phyloP scores from a whole-genome alignment of 306 rosid species.

The Crotalaria pallida region DNA sequence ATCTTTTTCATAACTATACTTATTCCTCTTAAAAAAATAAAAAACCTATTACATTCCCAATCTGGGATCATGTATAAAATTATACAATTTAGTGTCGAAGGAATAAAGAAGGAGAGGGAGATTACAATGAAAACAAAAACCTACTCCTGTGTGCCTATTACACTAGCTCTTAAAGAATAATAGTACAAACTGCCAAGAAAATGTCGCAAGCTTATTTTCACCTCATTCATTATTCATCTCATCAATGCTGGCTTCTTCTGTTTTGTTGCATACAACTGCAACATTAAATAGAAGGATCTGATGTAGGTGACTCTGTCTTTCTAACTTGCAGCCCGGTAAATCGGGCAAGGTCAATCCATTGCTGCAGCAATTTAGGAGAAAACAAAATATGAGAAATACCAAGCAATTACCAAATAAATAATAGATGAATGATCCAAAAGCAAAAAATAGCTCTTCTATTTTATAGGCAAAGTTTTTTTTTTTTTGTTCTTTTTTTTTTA shows the following conservation, averaged over 20 bases:
- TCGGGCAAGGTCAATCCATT: constrained; percentile 95
- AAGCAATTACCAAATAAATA: neutral
- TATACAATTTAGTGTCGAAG: constrained; percentile 5
- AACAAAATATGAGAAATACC: constrained; percentile 4
- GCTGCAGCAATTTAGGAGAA: constrained; percentile 50
- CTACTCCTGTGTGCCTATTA: constrained; percentile 17
- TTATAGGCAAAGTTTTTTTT: too few relatives aligned
- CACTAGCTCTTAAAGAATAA: constrained; percentile 27
- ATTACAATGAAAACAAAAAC: constrained; percentile 9
- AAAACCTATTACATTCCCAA: neutral
- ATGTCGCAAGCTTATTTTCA: constrained; percentile 10
- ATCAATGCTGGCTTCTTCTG: constrained; percentile 58
- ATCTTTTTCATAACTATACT: neutral
- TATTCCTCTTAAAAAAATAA: neutral
- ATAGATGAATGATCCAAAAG: neutral
- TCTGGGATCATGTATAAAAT: neutral
- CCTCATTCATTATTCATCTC: constrained; percentile 56
- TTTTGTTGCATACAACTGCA: constrained; percentile 53
- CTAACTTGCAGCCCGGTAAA: constrained; percentile 70
- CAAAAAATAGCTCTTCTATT: neutral
- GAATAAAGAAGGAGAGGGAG: neutral
- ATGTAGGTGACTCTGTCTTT: constrained; percentile 37
- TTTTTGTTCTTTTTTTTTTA: too few relatives aligned
- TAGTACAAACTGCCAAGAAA: constrained; percentile 21
- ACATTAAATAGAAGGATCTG: constrained; percentile 49